phyloP scores from a whole-genome alignment of 345 rosid species.

The Balakata baccata region DNA sequence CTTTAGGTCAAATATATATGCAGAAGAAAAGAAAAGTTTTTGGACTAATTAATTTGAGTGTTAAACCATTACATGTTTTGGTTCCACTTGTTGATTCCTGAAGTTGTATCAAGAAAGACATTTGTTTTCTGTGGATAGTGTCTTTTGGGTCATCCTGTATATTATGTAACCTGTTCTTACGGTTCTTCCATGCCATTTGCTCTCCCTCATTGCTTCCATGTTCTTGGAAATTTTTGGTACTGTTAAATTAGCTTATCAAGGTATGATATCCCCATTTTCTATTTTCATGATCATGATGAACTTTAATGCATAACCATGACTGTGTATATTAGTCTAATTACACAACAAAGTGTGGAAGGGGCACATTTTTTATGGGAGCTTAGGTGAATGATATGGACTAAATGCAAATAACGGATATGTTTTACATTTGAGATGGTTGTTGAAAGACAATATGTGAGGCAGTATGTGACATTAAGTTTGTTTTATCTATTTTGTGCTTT shows the following conservation, averaged over 20 bases:
- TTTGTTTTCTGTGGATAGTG: not conserved
- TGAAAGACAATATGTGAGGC: not conserved
- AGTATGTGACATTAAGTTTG: not conserved
- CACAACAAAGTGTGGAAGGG: not conserved
- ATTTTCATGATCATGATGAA: not conserved
- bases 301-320: not conserved
- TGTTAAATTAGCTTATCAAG: not conserved
- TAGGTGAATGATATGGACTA: not conserved
- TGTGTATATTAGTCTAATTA: not conserved
- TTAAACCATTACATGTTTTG: no score
- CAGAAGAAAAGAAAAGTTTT: no score
- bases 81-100: not conserved
- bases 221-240: not conserved
- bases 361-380: not conserved
- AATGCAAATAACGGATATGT: not conserved
- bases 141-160: not conserved
- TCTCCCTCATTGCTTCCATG: not conserved
- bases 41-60: no score
- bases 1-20: not conserved
- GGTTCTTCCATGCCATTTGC: not conserved
- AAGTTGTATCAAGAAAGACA: not conserved
- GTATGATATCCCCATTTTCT: not conserved
- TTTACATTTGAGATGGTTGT: not conserved
- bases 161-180: not conserved
- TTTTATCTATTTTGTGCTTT: not conserved